phyloP scores from a whole-genome alignment of 495 filamentous ascomycete genomes.

The Penicillium bialowiezense region DNA sequence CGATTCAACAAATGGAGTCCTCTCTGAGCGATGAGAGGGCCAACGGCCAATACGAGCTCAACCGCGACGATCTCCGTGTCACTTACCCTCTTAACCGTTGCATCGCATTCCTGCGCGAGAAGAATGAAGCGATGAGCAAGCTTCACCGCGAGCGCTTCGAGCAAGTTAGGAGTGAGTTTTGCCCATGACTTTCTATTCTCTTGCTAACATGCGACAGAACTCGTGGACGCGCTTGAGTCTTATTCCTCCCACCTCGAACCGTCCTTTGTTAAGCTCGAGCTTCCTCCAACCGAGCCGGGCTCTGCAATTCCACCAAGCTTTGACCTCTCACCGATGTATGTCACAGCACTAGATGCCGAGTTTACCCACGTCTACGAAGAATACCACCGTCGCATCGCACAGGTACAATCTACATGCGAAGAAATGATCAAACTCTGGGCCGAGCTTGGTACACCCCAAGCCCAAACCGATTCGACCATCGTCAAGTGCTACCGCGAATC shows the following conservation, averaged over 20 bases:
- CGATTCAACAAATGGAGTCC: constrained; percentile 88
- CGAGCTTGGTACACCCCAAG: constrained; percentile 87
- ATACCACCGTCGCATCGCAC: constrained; percentile 74
- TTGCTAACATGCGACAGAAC: constrained; percentile 57
- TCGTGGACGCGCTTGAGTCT: constrained; percentile 88
- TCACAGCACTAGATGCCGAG: constrained; percentile 81
- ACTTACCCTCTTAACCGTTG: constrained; percentile 79
- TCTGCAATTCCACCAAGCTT: constrained; percentile 75
- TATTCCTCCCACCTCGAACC: constrained; percentile 92
- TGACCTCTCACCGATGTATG: constrained; percentile 85
- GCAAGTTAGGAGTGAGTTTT: constrained; percentile 82
- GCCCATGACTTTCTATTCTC: neutral
- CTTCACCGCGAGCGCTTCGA: constrained; percentile 87
- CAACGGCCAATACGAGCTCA: constrained; percentile 57
- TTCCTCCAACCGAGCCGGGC: constrained; percentile 77
- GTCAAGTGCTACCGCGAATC: constrained; percentile 84
- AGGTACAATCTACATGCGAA: constrained; percentile 71
- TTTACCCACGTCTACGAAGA: constrained; percentile 94
- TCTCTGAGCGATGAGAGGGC: constrained; percentile 75
- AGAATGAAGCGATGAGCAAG: constrained; percentile 73
- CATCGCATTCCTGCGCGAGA: constrained; percentile 76
- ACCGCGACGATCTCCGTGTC: constrained; percentile 66
- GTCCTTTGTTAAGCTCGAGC: constrained; percentile 72
- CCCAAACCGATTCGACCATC: constrained; percentile 83
- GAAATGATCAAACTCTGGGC: constrained; percentile 94